Conservation (phyloP, 2,329 filamentous ascomycete species). For the Cytospora schulzeri region DNA sequence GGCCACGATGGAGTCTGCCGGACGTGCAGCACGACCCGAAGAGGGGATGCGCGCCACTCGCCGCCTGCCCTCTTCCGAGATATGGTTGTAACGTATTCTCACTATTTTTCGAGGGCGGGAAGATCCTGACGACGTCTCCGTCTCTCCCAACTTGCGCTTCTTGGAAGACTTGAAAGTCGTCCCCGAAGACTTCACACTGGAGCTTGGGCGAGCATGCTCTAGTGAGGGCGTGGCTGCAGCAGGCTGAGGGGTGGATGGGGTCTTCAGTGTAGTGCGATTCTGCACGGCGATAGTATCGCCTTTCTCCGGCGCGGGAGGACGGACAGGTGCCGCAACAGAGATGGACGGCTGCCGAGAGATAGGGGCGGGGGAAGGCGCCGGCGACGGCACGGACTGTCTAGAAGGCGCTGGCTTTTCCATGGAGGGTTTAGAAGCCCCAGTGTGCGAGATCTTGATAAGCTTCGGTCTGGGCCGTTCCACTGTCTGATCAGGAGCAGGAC, state of each 20-base stretch:
- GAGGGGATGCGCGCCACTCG: conserved; percentile 16
- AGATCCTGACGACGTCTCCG: conserved; percentile 9
- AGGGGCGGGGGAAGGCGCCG: conserved; percentile 12
- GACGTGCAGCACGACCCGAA: not conserved
- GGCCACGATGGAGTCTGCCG: conserved; percentile 23
- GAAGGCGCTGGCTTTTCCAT: conserved; percentile 2
- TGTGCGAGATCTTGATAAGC: conserved; percentile 33
- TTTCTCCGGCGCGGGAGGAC: conserved; percentile 16
- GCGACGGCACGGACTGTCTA: not conserved
- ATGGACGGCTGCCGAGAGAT: conserved; percentile 24
- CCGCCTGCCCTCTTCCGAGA: conserved; percentile 11
- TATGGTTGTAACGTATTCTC: conserved; percentile 16
- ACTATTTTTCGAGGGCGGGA: conserved; percentile 15
- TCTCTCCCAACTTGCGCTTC: conserved; percentile 27
- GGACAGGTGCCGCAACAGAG: conserved; percentile 20
- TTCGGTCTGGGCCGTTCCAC: conserved; percentile 37
- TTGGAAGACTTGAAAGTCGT: conserved; percentile 20
- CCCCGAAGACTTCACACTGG: conserved; percentile 6
- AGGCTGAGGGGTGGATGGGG: conserved; percentile 15
- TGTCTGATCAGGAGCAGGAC: conserved; percentile 28
- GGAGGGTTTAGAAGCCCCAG: conserved; percentile 14
- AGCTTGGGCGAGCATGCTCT: conserved; percentile 17
- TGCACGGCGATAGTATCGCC: conserved; percentile 26
- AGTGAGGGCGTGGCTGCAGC: conserved; percentile 3
- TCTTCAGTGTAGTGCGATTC: conserved; percentile 14